Conservation (phyloP, 768 basidiomycete species). For the Clathrus columnatus region DNA sequence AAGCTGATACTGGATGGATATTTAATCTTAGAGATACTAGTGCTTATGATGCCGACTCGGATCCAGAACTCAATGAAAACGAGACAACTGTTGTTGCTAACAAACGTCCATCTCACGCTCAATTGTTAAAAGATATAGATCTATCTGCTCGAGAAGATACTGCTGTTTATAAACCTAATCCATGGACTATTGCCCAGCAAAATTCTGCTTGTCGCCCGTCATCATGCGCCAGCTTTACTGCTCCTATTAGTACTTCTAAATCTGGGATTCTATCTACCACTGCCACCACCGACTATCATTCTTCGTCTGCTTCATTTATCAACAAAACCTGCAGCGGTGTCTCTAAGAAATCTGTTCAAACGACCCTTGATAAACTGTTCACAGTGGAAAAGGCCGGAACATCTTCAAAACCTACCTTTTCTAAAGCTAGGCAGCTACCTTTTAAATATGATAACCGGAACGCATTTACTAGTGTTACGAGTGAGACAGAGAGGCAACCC, state of each 20-base stretch:
- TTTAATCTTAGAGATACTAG: slow-evolving; percentile 5
- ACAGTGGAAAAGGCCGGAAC: not conserved
- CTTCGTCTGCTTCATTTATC: not conserved
- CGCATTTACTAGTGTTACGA: too few species aligned
- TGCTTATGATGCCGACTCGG: not conserved
- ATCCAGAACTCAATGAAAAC: not conserved
- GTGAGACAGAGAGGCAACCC: too few species aligned
- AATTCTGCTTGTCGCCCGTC: slow-evolving; percentile 52
- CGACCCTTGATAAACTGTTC: not conserved
- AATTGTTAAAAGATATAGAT: slow-evolving; percentile 43
- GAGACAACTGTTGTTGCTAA: not conserved
- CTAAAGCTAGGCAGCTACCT: too few species aligned
- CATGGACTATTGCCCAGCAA: slow-evolving; percentile 73
- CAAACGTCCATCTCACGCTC: slow-evolving; percentile 17
- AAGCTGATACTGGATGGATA: not conserved
- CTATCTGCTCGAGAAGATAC: slow-evolving; percentile 50
- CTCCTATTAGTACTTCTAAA: not conserved
- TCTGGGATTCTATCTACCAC: too few species aligned
- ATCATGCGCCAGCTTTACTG: not conserved
- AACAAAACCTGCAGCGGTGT: too few species aligned
- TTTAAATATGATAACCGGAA: too few species aligned
- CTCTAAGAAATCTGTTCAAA: not conserved
- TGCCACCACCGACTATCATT: too few species aligned
- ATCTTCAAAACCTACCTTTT: not conserved
- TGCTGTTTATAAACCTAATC: slow-evolving; percentile 63